Evolutionary conservation across 305 asterid genomes (phyloP).

Genomic region (Fraxinus albicans): DNA sequence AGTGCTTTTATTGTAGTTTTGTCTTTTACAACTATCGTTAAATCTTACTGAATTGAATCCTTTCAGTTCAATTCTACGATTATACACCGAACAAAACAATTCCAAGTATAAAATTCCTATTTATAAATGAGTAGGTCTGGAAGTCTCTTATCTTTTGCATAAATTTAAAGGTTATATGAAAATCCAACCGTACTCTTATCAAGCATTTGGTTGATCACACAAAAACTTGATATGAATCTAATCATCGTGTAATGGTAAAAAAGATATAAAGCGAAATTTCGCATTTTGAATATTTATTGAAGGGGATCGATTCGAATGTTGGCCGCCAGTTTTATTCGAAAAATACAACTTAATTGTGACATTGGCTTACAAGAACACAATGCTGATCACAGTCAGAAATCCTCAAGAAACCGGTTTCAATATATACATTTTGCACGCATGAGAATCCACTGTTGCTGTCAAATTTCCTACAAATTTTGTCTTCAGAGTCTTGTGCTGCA

Average conservation of each 20-base stretch:
- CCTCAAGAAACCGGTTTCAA: constrained; percentile 44
- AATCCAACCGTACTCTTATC: not conserved
- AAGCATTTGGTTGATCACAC: not conserved
- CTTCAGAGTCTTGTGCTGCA: constrained; percentile 61
- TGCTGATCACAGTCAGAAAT: not conserved
- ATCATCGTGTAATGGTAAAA: not conserved
- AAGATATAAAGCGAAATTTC: not conserved
- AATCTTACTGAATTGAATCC: not conserved
- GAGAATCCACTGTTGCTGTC: constrained; percentile 55
- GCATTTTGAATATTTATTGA: not conserved
- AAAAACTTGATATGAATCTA: not conserved
- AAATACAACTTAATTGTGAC: not conserved
- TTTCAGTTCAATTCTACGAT: not conserved
- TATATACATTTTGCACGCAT: constrained; percentile 74
- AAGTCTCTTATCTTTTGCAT: not conserved
- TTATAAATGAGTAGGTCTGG: not conserved
- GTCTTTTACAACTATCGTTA: too few relatives aligned
- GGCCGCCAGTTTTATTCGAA: not conserved
- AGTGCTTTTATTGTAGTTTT: too few relatives aligned
- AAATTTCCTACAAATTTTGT: constrained; percentile 46
- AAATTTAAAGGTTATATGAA: not conserved
- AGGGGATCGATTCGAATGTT: not conserved
- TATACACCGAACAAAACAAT: not conserved
- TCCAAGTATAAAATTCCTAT: not conserved
- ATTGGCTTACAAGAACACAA: not conserved